Evolutionary conservation across 2,329 filamentous ascomycete genomes (phyloP).

Genomic region (Chaetomiaceae sp.): DNA sequence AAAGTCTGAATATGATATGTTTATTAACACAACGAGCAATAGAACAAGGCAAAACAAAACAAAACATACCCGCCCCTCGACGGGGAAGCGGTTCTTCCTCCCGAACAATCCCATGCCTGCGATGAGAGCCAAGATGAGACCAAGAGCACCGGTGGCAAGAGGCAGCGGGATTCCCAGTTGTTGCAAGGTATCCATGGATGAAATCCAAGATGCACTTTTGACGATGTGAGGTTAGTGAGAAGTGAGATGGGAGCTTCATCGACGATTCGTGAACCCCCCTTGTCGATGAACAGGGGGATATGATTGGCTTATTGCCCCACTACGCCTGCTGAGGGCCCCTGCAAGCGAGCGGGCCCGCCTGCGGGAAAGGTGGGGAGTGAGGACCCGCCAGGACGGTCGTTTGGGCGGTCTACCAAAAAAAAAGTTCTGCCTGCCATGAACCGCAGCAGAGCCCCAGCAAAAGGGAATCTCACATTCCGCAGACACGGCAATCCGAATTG

Average conservation of each 20-base stretch:
- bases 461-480: slow-evolving; percentile 5
- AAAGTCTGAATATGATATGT: too few species aligned
- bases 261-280: not conserved
- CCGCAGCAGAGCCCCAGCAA: not conserved
- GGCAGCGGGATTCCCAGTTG: slow-evolving; percentile 19
- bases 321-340: not conserved
- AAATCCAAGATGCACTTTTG: not conserved
- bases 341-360: not conserved
- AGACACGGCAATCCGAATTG: too few species aligned
- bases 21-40: slow-evolving; percentile 13
- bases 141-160: slow-evolving; percentile 27
- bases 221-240: not conserved
- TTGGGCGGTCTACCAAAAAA: slow-evolving; percentile 10
- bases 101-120: slow-evolving; percentile 63
- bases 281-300: not conserved
- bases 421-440: slow-evolving; percentile 19
- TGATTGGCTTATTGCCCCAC: slow-evolving; percentile 1
- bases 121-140: slow-evolving; percentile 34
- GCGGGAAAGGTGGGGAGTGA: slow-evolving; percentile 11
- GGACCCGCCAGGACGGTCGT: not conserved
- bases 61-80: slow-evolving; percentile 69
- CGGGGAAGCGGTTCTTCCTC: slow-evolving; percentile 71
- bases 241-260: not conserved
- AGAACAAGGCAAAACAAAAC: not conserved
- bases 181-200: slow-evolving; percentile 22